Conservation (phyloP, 306 rosid genomes). For the Malus orientalis region DNA sequence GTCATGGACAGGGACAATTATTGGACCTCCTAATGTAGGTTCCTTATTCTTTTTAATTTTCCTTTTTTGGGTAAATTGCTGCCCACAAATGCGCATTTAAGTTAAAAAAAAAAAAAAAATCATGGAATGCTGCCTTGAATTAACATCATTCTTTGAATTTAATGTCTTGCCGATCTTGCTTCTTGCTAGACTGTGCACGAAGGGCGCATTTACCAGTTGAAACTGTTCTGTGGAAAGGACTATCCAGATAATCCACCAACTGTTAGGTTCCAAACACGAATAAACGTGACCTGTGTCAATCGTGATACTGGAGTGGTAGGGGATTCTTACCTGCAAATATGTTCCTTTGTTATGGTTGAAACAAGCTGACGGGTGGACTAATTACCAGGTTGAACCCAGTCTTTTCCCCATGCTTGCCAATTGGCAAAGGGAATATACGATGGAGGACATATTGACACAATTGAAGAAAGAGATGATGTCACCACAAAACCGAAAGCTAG, state of each 20-base stretch:
- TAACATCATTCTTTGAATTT: background rate
- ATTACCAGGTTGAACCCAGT: constrained; percentile 78
- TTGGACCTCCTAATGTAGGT: constrained; percentile 90
- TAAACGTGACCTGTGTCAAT: constrained; percentile 90
- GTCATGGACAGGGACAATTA: constrained; percentile 96
- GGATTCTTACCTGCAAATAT: constrained; percentile 4
- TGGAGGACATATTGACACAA: constrained; percentile 86
- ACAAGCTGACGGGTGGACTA: constrained; percentile 22
- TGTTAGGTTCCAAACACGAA: constrained; percentile 85
- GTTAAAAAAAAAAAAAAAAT: background rate
- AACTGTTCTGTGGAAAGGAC: constrained; percentile 83
- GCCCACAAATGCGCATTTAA: background rate
- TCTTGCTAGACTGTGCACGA: constrained; percentile 82
- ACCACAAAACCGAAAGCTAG: constrained; percentile 87
- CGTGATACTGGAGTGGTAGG: constrained; percentile 88
- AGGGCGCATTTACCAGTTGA: constrained; percentile 88
- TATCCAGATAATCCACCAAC: constrained; percentile 92
- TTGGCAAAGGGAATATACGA: constrained; percentile 84
- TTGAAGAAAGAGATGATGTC: constrained; percentile 94
- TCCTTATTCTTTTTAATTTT: background rate
- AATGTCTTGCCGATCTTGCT: constrained; percentile 20
- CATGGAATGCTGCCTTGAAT: background rate
- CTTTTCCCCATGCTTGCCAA: constrained; percentile 90
- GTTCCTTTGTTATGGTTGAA: constrained; percentile 8
- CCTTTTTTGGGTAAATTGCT: background rate